Percentiles rank a stretch among this genome's conserved stretches.
phyloP scores from a whole-genome alignment of 192 early-diverging fungal genomes.

The Martensiomyces pterosporus region DNA sequence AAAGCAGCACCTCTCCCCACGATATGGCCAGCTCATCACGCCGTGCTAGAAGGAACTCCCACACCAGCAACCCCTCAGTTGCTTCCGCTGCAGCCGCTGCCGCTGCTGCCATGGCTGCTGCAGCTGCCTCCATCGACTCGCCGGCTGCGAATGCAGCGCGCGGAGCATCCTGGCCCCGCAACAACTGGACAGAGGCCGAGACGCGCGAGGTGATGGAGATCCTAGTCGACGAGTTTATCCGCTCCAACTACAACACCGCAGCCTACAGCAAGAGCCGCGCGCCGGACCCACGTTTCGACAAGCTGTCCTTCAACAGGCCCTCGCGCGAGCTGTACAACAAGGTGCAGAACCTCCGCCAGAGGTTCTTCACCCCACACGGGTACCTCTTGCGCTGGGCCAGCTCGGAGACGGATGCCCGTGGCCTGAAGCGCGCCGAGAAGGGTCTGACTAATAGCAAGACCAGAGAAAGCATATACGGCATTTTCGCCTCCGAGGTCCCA shows the following conservation, averaged over 20 bases:
- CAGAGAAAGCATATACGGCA: conserved; percentile 38
- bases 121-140: no score
- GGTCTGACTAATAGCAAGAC: conserved; percentile 44
- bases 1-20: no score
- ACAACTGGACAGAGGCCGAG: conserved; percentile 47
- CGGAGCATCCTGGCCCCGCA: conserved; percentile 40
- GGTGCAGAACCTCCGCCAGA: conserved; percentile 43
- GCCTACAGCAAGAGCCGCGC: conserved; percentile 43
- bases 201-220: conserved; percentile 49
- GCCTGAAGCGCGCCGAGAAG: conserved; percentile 22
- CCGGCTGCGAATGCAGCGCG: no score
- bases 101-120: no score
- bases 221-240: conserved; percentile 39
- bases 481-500: conserved; percentile 19
- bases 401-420: conserved; percentile 20
- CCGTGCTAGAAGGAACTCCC: no score
- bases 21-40: no score
- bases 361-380: conserved; percentile 45
- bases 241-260: conserved; percentile 12
- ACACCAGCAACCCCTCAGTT: no score
- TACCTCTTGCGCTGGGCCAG: conserved; percentile 43
- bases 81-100: no score
- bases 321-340: conserved; percentile 47
- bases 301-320: conserved; percentile 21
- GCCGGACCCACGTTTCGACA: conserved; percentile 26